Conservation (phyloP, 495 filamentous ascomycete genomes). For the Annulohypoxylon nitens region DNA sequence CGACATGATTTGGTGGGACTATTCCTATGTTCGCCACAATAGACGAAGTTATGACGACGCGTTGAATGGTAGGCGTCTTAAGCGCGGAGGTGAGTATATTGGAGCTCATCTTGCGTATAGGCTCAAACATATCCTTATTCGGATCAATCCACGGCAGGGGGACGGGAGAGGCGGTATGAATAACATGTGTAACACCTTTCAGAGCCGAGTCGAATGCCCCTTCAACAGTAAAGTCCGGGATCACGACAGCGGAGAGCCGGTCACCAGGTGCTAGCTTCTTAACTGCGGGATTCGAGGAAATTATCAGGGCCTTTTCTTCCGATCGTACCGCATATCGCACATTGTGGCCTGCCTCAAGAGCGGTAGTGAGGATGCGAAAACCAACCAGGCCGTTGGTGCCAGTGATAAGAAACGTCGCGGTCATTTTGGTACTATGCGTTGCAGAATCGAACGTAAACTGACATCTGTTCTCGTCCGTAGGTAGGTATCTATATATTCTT, state of each 20-base stretch:
- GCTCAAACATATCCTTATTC: conserved; percentile 46
- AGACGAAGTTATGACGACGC: conserved; percentile 56
- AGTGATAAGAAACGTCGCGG: conserved; percentile 53
- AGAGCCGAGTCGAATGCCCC: conserved; percentile 62
- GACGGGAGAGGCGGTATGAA: conserved; percentile 64
- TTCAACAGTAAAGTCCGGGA: conserved; percentile 59
- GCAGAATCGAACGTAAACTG: background rate
- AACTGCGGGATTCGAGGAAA: conserved; percentile 48
- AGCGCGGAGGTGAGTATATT: conserved; percentile 50
- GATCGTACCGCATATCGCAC: conserved; percentile 55
- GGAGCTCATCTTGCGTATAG: conserved; percentile 47
- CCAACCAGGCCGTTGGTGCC: conserved; percentile 56
- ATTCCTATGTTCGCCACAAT: conserved; percentile 34
- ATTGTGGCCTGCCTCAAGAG: conserved; percentile 52
- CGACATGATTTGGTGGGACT: conserved; percentile 26
- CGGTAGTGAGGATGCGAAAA: conserved; percentile 46
- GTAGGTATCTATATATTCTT: background rate
- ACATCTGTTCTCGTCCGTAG: background rate
- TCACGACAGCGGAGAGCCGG: conserved; percentile 52
- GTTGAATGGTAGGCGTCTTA: conserved; percentile 43
- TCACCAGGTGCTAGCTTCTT: conserved; percentile 40
- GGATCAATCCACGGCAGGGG: conserved; percentile 35
- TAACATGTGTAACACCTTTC: conserved; percentile 58
- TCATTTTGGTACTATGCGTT: conserved; percentile 16
- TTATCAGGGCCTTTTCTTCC: conserved; percentile 46